Base-by-base conservation (phyloP, 1,284 basidiomycete genomes). In the Tetrapyrgos nigripes region DNA sequence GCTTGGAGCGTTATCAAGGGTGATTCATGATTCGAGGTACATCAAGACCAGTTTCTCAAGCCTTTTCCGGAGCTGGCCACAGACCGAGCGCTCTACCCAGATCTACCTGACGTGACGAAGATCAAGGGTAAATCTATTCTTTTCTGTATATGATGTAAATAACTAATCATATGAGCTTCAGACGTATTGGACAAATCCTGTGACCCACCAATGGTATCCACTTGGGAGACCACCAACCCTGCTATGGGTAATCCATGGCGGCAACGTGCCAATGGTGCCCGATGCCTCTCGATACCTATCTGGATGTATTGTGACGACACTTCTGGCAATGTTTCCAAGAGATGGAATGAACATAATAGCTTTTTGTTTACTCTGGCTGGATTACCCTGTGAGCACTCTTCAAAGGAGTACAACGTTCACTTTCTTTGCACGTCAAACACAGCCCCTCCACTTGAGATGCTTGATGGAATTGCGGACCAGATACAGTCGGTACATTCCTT, bases 341-440 rank as follows among this genome's bases (percentile, higher is more conserved):
- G 40, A 14, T 61, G 60, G 60, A 61, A 61, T 37, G 28, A 58
- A 49, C 60, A 61, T 31, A 61, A 61, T 37, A 50, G 44, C 26
- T 61, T 58, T 27, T 33, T 61, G 17, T 58, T 61, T 29, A 61
- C 56, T 0, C 60, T 67, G 4, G 70, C 71, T 40, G 70, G 70
- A 4, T 66, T 76, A 0, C 64, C 68, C 4, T 63, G 66, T 8
- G 13, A 57, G 19, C 50, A 70, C 2, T 31, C 57, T 1, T 63
- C 72, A 9, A 62, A 64, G 17, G 71, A 74, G 46, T 75, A 68
- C 43, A 72, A 74, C 53, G 62, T 76, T 47, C 78, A 79, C 57
- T 82, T 81, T 59, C 58, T 80, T 0, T 68, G 63, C 2, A 80
- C 77, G 1, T 81, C 79, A 1, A 79, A 80, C 51, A 60, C 70